Evolutionary conservation across 805 yeast genomes (phyloP).

Genomic region (Citeromyces matritensis): DNA sequence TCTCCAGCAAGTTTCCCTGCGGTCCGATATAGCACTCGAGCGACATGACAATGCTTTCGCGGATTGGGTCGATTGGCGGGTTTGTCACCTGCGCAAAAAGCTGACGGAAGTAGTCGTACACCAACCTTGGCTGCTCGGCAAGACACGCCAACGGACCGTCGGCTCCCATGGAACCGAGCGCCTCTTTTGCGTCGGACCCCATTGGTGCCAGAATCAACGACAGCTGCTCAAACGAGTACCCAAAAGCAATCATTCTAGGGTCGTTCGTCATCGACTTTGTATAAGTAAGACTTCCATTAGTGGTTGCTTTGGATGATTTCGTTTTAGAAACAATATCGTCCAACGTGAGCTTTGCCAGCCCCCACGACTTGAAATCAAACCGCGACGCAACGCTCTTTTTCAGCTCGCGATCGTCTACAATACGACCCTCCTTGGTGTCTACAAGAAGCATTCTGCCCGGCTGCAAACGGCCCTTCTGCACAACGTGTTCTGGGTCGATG

Average conservation of each 20-base stretch:
- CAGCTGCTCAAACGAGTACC: slow-evolving; percentile 90
- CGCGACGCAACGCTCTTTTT: slow-evolving; percentile 67
- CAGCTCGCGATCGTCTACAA: slow-evolving; percentile 86
- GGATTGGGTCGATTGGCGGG: slow-evolving; percentile 97
- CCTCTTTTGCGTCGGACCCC: slow-evolving; percentile 87
- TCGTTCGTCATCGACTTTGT: slow-evolving; percentile 45
- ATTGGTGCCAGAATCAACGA: slow-evolving; percentile 77
- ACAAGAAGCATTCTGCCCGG: slow-evolving; percentile 96
- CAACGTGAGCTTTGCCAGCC: slow-evolving; percentile 54
- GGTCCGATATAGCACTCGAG: slow-evolving; percentile 96
- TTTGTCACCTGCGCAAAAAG: slow-evolving; percentile 96
- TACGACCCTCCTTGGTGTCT: slow-evolving; percentile 83
- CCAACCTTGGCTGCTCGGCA: slow-evolving; percentile 79
- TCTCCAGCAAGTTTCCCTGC: slow-evolving; percentile 91
- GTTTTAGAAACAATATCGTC: slow-evolving; percentile 40
- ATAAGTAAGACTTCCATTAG: slow-evolving; percentile 14
- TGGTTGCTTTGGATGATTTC: slow-evolving; percentile 8
- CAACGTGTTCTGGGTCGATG: slow-evolving; percentile 65
- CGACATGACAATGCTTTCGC: slow-evolving; percentile 95
- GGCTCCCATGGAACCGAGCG: slow-evolving; percentile 97
- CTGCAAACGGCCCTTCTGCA: slow-evolving; percentile 85
- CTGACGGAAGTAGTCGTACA: slow-evolving; percentile 91
- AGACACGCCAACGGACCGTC: slow-evolving; percentile 92
- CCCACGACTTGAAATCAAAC: slow-evolving; percentile 90
- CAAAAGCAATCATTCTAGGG: slow-evolving; percentile 73